phyloP scores from a whole-genome alignment of 495 filamentous ascomycete species.

The Penicillium manginii region DNA sequence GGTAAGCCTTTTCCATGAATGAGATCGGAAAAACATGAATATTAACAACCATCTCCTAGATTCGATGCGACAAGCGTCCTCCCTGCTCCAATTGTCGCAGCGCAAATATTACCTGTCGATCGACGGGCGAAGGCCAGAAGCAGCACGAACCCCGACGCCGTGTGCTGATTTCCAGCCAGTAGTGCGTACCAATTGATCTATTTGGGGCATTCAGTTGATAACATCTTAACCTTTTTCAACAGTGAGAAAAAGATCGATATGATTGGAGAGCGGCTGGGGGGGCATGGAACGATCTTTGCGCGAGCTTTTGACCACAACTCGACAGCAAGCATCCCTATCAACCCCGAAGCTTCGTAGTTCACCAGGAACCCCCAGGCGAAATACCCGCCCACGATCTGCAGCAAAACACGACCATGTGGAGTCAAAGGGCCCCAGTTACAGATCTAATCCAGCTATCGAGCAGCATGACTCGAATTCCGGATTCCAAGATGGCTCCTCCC shows the following conservation, averaged over 20 bases:
- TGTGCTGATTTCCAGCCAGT: slow-evolving; percentile 70
- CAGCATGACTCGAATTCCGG: slow-evolving; percentile 46
- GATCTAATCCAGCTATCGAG: slow-evolving; percentile 33
- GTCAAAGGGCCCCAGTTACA: slow-evolving; percentile 26
- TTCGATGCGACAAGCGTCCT: slow-evolving; percentile 48
- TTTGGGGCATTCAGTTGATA: background rate
- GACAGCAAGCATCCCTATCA: slow-evolving; percentile 4
- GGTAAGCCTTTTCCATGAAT: slow-evolving; percentile 30
- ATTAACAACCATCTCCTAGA: slow-evolving; percentile 27
- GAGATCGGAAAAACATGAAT: background rate
- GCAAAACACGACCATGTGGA: slow-evolving; percentile 17
- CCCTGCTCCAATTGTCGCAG: slow-evolving; percentile 54
- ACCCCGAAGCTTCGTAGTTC: slow-evolving; percentile 19
- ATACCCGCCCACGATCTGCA: slow-evolving; percentile 4
- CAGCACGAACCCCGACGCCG: slow-evolving; percentile 61
- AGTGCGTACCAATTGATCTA: slow-evolving; percentile 48
- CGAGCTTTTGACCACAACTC: slow-evolving; percentile 29
- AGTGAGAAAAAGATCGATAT: slow-evolving; percentile 72
- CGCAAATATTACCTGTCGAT: slow-evolving; percentile 53
- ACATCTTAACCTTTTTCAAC: slow-evolving; percentile 2
- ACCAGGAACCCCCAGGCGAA: slow-evolving; percentile 18
- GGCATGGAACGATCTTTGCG: slow-evolving; percentile 59
- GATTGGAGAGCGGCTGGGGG: slow-evolving; percentile 63
- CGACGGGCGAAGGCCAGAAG: slow-evolving; percentile 62
- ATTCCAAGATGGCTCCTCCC: slow-evolving; percentile 64